Evolutionary conservation across 495 filamentous ascomycete genomes (phyloP).

Genomic region (Aspergillus diversus): DNA sequence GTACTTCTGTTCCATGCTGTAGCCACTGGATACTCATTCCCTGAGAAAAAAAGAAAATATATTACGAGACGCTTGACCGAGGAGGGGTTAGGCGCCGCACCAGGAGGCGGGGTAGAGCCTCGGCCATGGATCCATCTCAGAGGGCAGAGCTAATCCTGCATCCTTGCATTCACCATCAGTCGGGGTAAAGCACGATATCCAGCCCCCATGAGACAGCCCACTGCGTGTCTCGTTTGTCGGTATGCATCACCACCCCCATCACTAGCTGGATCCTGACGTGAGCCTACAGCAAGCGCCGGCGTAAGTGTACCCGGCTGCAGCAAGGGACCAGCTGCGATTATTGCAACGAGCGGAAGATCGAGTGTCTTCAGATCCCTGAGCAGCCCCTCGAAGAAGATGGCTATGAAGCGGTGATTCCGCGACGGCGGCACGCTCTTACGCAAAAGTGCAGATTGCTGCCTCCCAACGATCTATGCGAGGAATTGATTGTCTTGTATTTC

Average conservation of each 20-base stretch:
- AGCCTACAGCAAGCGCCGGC: background rate
- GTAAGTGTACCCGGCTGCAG: background rate
- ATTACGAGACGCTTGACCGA: no score
- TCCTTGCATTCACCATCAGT: background rate
- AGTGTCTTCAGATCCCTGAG: background rate
- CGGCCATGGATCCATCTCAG: background rate
- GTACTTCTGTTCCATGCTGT: no score
- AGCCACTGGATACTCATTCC: no score
- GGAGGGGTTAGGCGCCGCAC: no score
- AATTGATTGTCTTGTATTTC: conserved; percentile 3
- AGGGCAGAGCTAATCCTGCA: background rate
- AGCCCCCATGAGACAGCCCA: background rate
- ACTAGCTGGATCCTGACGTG: background rate
- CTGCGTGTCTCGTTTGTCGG: conserved; percentile 5
- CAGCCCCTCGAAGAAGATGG: background rate
- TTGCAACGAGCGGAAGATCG: background rate
- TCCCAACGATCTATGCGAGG: background rate
- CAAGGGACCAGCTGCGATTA: background rate
- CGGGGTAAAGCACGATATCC: background rate
- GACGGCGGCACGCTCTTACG: background rate
- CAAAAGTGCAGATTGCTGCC: background rate
- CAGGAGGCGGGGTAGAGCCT: no score
- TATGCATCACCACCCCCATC: background rate
- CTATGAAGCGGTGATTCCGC: background rate
- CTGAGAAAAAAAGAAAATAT: no score